Evolutionary conservation across 192 early-diverging fungal genomes (phyloP), one percentile per base, ranked within the genome.

Genomic region (Jimgerdemannia flammicorona): DNA sequence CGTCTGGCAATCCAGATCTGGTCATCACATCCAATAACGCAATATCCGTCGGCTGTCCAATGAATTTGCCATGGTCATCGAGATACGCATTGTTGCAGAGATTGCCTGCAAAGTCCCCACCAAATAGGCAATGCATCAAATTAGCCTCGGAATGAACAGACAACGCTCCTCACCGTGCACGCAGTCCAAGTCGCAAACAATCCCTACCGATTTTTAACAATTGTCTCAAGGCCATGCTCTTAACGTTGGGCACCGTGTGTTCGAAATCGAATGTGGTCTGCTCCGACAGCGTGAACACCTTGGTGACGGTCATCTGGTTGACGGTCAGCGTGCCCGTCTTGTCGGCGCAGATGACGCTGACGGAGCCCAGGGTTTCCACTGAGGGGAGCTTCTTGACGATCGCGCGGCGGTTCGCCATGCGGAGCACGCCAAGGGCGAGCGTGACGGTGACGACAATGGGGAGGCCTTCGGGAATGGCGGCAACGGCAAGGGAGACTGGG

Each of bases 391-490:
- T 96, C 81, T 97, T 97, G 67, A 97, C 92, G 70, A 99, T 98
- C 4, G 95, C 95, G 77, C 94, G 90, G 71, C 94, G 88, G 66
- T 91, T 92, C 2, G 96, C 95, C 95, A 99, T 96, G 20, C 94
- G 84, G 70, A 98, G 87, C 40, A 98, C 96, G 41, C 96, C 96
- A 11, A 96, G 78, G 9, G 97, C 96, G 66, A 99, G 84, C 9
- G 97, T 99, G 11, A 99, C 96, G 0, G 96, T 96, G 4, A 99
- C 97, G 4, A 97, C 96, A 79, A 99, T 95, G 2, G 97, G 97
- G 40, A 99, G 85, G 42, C 97, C 97, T 82, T 98, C 96, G 40
- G 97, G 97, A 75, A 99, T 98, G n/a, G 96, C 96, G 19, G 97
- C 97, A 0, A 99, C 97, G 1, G 96, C 96, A 71, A 99, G 87